Conservation (phyloP, 208 protist species). For the Acanthamoeba healyi region DNA sequence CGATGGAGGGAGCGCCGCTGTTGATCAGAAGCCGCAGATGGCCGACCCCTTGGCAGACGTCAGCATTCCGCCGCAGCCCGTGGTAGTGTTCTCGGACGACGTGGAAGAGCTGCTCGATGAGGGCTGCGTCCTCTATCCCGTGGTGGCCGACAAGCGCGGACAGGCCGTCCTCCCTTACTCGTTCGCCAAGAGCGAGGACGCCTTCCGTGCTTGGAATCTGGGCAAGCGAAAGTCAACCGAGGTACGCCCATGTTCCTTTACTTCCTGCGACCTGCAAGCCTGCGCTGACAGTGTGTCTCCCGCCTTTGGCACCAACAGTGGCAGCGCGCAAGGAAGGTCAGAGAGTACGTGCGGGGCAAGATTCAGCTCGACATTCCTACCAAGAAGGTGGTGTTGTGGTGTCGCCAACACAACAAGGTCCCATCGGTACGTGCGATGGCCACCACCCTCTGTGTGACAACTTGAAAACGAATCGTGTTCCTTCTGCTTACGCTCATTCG, state of each 20-base stretch:
- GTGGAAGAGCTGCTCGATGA: slow-evolving; percentile 49
- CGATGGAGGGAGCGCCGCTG: not conserved
- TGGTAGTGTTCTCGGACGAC: slow-evolving; percentile 19
- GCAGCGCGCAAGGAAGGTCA: slow-evolving; percentile 16
- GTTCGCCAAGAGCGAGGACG: not conserved
- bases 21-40: slow-evolving; percentile 29
- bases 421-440: slow-evolving; percentile 33
- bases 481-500: no score
- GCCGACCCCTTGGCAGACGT: not conserved
- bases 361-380: slow-evolving; percentile 30
- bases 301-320: not conserved
- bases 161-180: slow-evolving; percentile 10
- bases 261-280: no score
- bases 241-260: not conserved
- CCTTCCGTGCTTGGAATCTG: slow-evolving; percentile 23
- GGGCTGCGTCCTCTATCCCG: not conserved
- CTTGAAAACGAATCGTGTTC: no score
- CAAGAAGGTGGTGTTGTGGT: slow-evolving; percentile 42
- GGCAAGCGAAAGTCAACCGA: slow-evolving; percentile 49
- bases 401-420: slow-evolving; percentile 6
- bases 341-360: not conserved
- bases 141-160: not conserved
- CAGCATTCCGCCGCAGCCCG: slow-evolving; percentile 8
- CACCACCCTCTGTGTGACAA: no score
- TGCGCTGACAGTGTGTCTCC: no score